Evolutionary conservation across 2,329 filamentous ascomycete species (phyloP).

Genomic region (Purpureocillium takamizusanense): DNA sequence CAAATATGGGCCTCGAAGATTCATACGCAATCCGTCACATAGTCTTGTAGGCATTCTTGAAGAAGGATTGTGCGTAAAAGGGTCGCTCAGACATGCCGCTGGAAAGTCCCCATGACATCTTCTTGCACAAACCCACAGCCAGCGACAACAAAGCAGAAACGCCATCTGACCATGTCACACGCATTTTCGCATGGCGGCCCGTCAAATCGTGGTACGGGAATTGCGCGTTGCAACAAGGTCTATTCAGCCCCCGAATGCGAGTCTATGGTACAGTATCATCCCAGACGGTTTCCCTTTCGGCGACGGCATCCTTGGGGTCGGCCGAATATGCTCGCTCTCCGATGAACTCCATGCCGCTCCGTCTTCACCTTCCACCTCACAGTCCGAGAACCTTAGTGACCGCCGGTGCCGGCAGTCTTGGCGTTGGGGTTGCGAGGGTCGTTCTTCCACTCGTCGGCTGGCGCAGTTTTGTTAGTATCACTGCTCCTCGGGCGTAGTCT

Average conservation of each 20-base stretch:
- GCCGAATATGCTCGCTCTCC: constrained; percentile 16
- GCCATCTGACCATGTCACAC: too few relatives aligned
- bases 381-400: constrained; percentile 29
- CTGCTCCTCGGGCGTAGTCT: background rate
- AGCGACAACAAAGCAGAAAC: too few relatives aligned
- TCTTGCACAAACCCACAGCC: too few relatives aligned
- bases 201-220: too few relatives aligned
- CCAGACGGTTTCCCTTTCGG: constrained; percentile 10
- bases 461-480: constrained; percentile 15
- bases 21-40: too few relatives aligned
- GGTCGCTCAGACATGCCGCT: too few relatives aligned
- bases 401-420: constrained; percentile 28
- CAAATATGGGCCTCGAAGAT: too few relatives aligned
- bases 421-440: constrained; percentile 78
- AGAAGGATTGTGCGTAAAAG: too few relatives aligned
- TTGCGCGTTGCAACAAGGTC: constrained; percentile 17
- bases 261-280: constrained; percentile 34
- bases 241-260: constrained; percentile 24
- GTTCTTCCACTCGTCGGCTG: constrained; percentile 94
- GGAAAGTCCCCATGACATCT: too few relatives aligned
- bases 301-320: constrained; percentile 11
- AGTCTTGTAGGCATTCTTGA: too few relatives aligned
- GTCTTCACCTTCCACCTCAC: constrained; percentile 2
- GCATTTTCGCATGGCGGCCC: too few relatives aligned
- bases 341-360: constrained; percentile 3